phyloP scores from a whole-genome alignment of 352 stramenopile species.

The Chrysophaeum taylorii region DNA sequence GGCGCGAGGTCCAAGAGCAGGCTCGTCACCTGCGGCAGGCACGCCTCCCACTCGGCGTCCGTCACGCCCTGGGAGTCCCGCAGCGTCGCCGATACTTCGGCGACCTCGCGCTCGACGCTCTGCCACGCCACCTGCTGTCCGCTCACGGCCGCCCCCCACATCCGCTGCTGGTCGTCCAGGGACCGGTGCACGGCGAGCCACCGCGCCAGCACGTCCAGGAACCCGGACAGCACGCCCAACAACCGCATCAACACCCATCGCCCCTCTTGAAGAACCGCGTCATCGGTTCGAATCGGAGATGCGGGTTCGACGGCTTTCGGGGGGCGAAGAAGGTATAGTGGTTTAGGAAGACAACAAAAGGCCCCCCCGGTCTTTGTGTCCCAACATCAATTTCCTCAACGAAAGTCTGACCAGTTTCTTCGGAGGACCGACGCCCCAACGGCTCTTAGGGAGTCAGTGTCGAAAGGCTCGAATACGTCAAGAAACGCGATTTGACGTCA shows the following conservation, averaged over 20 bases:
- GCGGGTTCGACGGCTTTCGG: no score
- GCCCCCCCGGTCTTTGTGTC: no score
- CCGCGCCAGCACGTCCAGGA: not conserved
- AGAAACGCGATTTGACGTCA: no score
- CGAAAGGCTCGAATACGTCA: no score
- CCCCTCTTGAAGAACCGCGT: no score
- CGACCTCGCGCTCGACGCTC: not conserved
- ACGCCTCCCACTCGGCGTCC: not conserved
- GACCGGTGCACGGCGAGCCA: not conserved
- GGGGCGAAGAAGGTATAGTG: no score
- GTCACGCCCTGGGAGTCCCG: not conserved
- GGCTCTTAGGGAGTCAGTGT: no score
- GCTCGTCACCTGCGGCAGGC: conserved; percentile 4
- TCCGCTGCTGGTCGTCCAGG: not conserved
- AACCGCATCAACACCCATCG: not conserved
- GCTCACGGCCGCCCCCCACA: not conserved
- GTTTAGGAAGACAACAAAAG: no score
- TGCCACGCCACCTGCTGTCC: not conserved
- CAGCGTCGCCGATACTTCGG: not conserved
- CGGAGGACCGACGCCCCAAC: no score
- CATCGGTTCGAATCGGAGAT: no score
- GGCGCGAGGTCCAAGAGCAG: not conserved
- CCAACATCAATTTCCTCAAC: no score
- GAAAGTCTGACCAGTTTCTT: no score
- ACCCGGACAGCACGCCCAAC: not conserved